A percentile compares a stretch with the other conserved stretches of the same genome.
Evolutionary conservation across 2,329 filamentous ascomycete genomes (phyloP).

Genomic region (Apiospora marii): DNA sequence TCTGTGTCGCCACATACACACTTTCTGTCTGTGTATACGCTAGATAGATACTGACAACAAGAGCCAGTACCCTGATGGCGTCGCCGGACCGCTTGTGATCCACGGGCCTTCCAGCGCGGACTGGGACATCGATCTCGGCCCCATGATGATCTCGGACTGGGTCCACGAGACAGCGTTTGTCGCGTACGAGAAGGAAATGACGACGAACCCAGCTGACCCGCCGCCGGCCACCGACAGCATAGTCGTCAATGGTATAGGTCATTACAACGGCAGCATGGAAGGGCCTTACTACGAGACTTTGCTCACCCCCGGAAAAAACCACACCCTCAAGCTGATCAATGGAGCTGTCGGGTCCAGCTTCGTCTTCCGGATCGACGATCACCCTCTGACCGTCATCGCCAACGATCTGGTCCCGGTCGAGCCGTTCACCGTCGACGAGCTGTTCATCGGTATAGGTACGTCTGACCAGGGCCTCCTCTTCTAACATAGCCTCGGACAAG

Average conservation of each 20-base stretch:
- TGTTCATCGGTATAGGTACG: slow-evolving; percentile 59
- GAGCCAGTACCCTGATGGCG: slow-evolving; percentile 59
- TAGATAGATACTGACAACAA: slow-evolving; percentile 50
- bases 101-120: slow-evolving; percentile 56
- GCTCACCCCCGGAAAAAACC: slow-evolving; percentile 53
- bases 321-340: slow-evolving; percentile 60
- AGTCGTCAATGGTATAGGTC: slow-evolving; percentile 54
- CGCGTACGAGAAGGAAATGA: slow-evolving; percentile 34
- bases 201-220: slow-evolving; percentile 45
- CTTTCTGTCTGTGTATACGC: too few species aligned
- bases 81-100: slow-evolving; percentile 59
- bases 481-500: neutral
- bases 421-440: slow-evolving; percentile 56
- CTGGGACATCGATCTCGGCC: slow-evolving; percentile 62
- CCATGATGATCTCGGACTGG: slow-evolving; percentile 58
- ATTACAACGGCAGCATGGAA: slow-evolving; percentile 40
- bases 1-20: too few species aligned
- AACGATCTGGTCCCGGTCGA: slow-evolving; percentile 60
- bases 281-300: slow-evolving; percentile 45
- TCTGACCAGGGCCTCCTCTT: slow-evolving; percentile 44
- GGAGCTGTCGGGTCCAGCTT: slow-evolving; percentile 57
- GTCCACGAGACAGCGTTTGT: slow-evolving; percentile 48
- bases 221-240: slow-evolving; percentile 50
- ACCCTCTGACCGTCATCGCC: slow-evolving; percentile 58
- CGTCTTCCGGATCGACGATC: slow-evolving; percentile 56